Evolutionary conservation across 2,329 filamentous ascomycete species (phyloP), one percentile per base, ranked within the genome.

Genomic region (Fusarium staphyleae): DNA sequence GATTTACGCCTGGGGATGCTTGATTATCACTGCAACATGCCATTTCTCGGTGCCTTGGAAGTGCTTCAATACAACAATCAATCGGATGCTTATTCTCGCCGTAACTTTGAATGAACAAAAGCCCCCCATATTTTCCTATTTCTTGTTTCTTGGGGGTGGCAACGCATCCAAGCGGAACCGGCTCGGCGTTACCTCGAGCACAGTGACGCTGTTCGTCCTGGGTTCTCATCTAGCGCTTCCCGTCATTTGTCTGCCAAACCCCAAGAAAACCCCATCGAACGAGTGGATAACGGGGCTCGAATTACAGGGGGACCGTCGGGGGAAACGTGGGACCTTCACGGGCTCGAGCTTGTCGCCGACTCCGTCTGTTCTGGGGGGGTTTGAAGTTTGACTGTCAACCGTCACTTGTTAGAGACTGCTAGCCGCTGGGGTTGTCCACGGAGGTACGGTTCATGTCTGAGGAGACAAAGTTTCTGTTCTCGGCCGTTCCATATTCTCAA

Each of bases 231-330:
- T 57, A 52, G 53, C 48, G 57, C 45, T 28, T 62, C 48, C 57
- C 57, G 16, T 45, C 26, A 22, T 37, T 47, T 28, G 29, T 34
- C 29, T 28, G 19, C 14, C 10, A 13, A 12, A 18, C 58, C 57
- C 58, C 57, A 62, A 61, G 49, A 49, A 58, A 47, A 33, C 55
- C 58, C 57, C 40, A 60, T 62, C 37, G 51, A 43, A 46, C 37
- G 35, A 44, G 52, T 54, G 48, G 40, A 19, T 33, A 16, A 52
- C 37, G 46, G 36, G 57, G 41, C 28, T 22, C 15, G 24, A 47
- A 37, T 16, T 33, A 37, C 33, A 19, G 43, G 26, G 30, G 34
- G 15, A 36, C 46, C 37, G 15, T n/a, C 7, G 44, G 58, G 35
- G 41, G 19, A 32, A 30, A 34, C 42, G 45, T 35, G 41, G 52